Evolutionary conservation across 345 rosid species (phyloP).

Genomic region (Excoecaria cochinchinensis): DNA sequence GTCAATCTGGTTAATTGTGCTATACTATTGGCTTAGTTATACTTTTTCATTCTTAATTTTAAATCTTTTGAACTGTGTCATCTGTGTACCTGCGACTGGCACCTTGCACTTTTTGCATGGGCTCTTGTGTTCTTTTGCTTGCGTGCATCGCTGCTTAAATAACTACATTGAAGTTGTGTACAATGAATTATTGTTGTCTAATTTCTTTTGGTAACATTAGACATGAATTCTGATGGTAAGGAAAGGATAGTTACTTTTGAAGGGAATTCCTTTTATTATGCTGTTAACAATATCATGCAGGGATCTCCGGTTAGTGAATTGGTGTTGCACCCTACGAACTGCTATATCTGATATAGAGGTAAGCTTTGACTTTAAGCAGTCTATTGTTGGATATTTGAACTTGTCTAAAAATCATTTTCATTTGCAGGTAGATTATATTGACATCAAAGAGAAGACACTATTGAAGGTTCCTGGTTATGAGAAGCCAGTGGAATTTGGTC

Average conservation of each 20-base stretch:
- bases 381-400: slow-evolving; percentile 17
- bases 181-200: no score
- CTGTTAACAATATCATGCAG: slow-evolving; percentile 39
- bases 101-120: neutral
- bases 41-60: neutral
- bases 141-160: neutral
- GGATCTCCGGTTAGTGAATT: slow-evolving; percentile 78
- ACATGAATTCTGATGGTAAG: neutral
- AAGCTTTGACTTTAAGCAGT: slow-evolving; percentile 24
- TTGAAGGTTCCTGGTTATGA: slow-evolving; percentile 78
- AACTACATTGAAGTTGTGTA: neutral
- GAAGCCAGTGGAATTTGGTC: slow-evolving; percentile 88
- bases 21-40: neutral
- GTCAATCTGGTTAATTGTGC: neutral
- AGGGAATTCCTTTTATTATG: neutral
- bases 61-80: neutral
- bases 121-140: neutral
- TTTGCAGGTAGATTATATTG: slow-evolving; percentile 77
- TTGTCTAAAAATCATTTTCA: slow-evolving; percentile 23
- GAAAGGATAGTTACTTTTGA: neutral
- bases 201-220: neutral
- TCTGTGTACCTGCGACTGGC: neutral
- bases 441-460: slow-evolving; percentile 64
- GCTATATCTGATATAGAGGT: slow-evolving; percentile 95
- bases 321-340: slow-evolving; percentile 84